Evolutionary conservation across 805 yeast genomes (phyloP), one percentile per base, ranked within the genome.

Genomic region (Candida ovalis): DNA sequence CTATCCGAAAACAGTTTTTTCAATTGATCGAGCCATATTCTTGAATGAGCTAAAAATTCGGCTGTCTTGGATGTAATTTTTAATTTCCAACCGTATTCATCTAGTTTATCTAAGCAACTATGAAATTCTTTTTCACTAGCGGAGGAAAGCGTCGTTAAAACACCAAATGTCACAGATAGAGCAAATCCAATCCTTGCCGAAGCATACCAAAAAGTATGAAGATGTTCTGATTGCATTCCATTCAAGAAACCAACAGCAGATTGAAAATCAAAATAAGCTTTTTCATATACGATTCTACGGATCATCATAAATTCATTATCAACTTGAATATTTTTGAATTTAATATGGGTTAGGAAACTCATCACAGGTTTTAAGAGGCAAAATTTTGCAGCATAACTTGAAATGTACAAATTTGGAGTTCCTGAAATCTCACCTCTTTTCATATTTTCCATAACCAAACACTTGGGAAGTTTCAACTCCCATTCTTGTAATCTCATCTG

Each of bases 151-250:
- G 48, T 37, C 7, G 48, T 18, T 6, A 54, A 43, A 10, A 51
- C 32, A 3, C 52, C 57, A 37, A 49, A 46, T 12, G 51, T 49
- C 10, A 49, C 55, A 1, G 49, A 41, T 21, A 46, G 24, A 12
- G 49, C 43, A 40, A 54, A 49, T 2, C 51, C 47, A 27, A 46
- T 40, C 27, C 42, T 51, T 3, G 57, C 57, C 17, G 33, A 54
- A 27, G 54, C 49, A 32, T 54, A 54, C 57, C 57, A 54, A 35
- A 54, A 54, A 4, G 55, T 54, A 27, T 54, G 57, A 4, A 54
- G 44, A 27, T 54, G 57, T 38, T 54, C 57, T 10, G 57, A 53
- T 19, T 43, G 36, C 57, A 54, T 54, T 17, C 48, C 37, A 42
- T 49, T 48, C n/a, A 54, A 35, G 43, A 54, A 54, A 3, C 40